Percentiles rank a stretch among this genome's conserved stretches.
Evolutionary conservation across 1,139 yeast genomes (phyloP).

Genomic region (Torulaspora globosa): DNA sequence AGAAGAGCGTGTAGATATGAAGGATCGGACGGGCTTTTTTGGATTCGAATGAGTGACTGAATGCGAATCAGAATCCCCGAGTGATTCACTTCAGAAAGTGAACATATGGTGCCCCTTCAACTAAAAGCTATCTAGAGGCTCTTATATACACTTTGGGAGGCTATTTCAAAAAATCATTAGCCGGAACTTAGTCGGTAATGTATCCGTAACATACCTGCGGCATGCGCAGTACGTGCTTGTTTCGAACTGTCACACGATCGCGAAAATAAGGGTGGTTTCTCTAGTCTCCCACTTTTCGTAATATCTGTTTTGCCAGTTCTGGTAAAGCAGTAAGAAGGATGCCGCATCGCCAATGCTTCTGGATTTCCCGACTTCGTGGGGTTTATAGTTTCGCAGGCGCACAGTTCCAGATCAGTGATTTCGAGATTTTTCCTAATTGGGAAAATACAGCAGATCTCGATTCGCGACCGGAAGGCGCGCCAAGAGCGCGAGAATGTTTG

Average conservation of each 20-base stretch:
- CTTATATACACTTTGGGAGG: no score
- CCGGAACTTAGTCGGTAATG: no score
- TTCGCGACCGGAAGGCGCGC: background rate
- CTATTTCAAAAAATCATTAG: no score
- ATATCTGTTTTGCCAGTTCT: background rate
- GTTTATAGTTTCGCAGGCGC: background rate
- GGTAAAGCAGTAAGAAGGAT: background rate
- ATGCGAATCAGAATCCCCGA: background rate
- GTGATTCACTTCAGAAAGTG: background rate
- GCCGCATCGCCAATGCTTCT: background rate
- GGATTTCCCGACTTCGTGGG: background rate
- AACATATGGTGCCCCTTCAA: no score
- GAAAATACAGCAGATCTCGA: slow-evolving; percentile 3
- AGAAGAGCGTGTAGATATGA: background rate
- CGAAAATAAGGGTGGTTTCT: background rate
- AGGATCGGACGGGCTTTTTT: slow-evolving; percentile 5
- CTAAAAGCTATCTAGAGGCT: no score
- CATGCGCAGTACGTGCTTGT: background rate
- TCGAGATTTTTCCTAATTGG: slow-evolving; percentile 5
- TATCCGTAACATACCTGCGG: no score
- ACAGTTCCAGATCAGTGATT: background rate
- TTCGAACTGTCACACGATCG: background rate
- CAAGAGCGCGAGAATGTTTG: background rate
- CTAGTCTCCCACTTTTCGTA: background rate
- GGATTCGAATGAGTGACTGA: slow-evolving; percentile 3